These are phyloP conservation scores for Begonia fuchsioides DNA, from an alignment of 306 rosid genomes.

Conservation along the genomic window DNA sequence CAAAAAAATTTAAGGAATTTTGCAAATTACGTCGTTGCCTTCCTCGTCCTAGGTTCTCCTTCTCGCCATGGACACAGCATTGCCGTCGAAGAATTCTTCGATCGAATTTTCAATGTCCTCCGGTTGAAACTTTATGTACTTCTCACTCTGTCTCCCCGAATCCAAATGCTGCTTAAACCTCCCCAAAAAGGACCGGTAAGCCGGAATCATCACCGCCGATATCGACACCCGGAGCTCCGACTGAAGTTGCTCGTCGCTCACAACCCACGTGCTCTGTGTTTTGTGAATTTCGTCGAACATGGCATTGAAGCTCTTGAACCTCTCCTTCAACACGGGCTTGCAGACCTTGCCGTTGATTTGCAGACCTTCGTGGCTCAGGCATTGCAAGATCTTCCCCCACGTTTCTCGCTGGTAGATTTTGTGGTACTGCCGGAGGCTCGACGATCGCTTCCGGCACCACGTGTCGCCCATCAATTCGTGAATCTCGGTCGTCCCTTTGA, in stretches of 20 bases:
- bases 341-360: slow-evolving; percentile 34
- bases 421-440: slow-evolving; percentile 42
- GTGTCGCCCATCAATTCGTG: slow-evolving; percentile 49
- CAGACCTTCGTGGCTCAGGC: slow-evolving; percentile 48
- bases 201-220: slow-evolving; percentile 65
- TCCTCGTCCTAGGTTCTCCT: slow-evolving; percentile 18
- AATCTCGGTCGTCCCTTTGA: slow-evolving; percentile 46
- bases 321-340: slow-evolving; percentile 46
- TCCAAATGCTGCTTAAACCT: slow-evolving; percentile 59
- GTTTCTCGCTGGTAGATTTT: slow-evolving; percentile 66
- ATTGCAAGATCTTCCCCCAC: slow-evolving; percentile 49
- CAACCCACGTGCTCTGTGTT: slow-evolving; percentile 64
- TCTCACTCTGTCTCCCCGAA: slow-evolving; percentile 48
- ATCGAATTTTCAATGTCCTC: slow-evolving; percentile 65
- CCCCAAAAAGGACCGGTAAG: slow-evolving; percentile 52
- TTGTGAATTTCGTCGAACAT: slow-evolving; percentile 69
- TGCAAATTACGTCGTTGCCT: too few species aligned
- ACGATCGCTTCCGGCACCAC: slow-evolving; percentile 56
- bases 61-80: slow-evolving; percentile 24
- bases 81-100: slow-evolving; percentile 57
- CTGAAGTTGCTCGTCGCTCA: slow-evolving; percentile 65
- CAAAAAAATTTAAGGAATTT: too few species aligned
- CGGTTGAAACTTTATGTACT: slow-evolving; percentile 63
- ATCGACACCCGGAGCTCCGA: slow-evolving; percentile 66
- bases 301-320: slow-evolving; percentile 53